These are phyloP conservation scores for Ogataea trehalophila DNA, from an alignment of 805 yeast genomes.

Conservation along the genomic window DNA sequence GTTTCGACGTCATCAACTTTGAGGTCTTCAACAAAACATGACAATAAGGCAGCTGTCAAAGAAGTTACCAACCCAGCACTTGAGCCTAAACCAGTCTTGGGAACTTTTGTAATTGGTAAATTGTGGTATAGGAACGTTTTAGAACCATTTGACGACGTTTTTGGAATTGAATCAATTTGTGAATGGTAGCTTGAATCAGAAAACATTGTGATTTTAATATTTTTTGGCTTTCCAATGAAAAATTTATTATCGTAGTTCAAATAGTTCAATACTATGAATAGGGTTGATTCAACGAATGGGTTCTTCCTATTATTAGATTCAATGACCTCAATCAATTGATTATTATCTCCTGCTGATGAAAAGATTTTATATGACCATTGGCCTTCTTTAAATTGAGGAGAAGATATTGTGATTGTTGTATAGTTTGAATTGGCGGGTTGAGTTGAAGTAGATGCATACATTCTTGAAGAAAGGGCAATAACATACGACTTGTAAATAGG, in stretches of 20 bases:
- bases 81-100: constrained; percentile 94
- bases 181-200: constrained; percentile 92
- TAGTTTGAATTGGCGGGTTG: constrained; percentile 1
- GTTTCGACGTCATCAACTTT: constrained; percentile 24
- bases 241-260: constrained; percentile 29
- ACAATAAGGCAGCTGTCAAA: constrained; percentile 62
- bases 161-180: constrained; percentile 42
- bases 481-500: constrained; percentile 73
- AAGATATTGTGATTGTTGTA: constrained; percentile 41
- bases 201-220: constrained; percentile 53
- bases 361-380: constrained; percentile 55
- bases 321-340: constrained; percentile 9
- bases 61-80: constrained; percentile 91
- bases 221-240: constrained; percentile 10
- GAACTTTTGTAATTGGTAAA: constrained; percentile 58
- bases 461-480: constrained; percentile 82
- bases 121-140: constrained; percentile 57
- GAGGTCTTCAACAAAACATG: constrained; percentile 35
- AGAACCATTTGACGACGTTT: constrained; percentile 31
- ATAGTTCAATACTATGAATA: constrained; percentile 53
- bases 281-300: constrained; percentile 70
- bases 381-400: constrained; percentile 75
- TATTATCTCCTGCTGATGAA: too few relatives aligned
- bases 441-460: constrained; percentile 55
- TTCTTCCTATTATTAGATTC: constrained; percentile 34